phyloP scores from a whole-genome alignment of 331 rosid species.

The Malus hybrid region DNA sequence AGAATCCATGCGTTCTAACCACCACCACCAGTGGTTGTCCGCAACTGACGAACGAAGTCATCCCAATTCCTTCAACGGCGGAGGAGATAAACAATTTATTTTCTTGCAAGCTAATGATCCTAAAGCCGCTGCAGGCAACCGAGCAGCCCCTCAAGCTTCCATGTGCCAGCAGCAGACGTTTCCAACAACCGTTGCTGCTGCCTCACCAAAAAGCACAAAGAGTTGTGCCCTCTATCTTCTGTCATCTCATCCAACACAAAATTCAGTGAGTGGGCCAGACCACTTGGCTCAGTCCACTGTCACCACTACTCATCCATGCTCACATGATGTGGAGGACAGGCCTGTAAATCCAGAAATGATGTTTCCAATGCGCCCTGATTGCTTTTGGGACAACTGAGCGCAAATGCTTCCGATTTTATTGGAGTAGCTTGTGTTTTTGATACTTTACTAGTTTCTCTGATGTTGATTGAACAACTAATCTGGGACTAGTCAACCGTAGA shows the following conservation, averaged over 20 bases:
- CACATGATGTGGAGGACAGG: conserved; percentile 26
- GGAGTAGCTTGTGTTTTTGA: conserved; percentile 35
- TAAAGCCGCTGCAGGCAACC: conserved; percentile 3
- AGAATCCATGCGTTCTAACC: conserved; percentile 33
- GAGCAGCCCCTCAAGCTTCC: conserved; percentile 19
- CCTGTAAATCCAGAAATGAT: conserved; percentile 31
- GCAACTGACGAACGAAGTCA: conserved; percentile 25
- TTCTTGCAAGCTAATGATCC: conserved; percentile 18
- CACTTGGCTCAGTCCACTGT: conserved; percentile 31
- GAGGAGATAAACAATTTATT: conserved; percentile 22
- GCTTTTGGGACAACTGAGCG: conserved; percentile 40
- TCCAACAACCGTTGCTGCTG: conserved; percentile 4
- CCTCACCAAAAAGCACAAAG: conserved; percentile 12
- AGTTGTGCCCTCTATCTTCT: conserved; percentile 99
- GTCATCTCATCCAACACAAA: conserved; percentile 68
- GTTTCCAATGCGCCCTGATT: conserved; percentile 41
- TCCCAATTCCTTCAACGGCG: conserved; percentile 18
- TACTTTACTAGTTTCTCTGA: not conserved
- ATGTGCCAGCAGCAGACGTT: conserved; percentile 15
- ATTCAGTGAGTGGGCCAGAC: conserved; percentile 23
- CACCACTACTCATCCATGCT: conserved; percentile 26
- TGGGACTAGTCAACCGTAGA: not conserved
- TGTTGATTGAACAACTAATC: not conserved
- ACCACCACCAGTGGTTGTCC: conserved; percentile 17
- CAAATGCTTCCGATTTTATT: conserved; percentile 48